Base-by-base conservation (phyloP, 176 grass and related monocot species). In the Aegilops tauschii region DNA sequence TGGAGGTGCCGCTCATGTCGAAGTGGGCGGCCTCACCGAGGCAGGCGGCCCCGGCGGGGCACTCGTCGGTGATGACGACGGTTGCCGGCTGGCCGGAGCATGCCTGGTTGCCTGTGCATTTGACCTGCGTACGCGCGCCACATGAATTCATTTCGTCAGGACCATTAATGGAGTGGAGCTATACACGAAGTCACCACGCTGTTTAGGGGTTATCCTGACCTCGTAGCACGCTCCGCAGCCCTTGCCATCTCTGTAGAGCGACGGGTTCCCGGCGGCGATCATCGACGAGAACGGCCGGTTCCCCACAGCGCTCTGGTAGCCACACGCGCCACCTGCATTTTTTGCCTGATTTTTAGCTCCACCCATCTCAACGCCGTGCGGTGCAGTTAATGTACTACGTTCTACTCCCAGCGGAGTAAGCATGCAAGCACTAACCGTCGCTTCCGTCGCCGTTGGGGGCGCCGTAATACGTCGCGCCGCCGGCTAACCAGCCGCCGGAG, bases 191-290 rank as follows among this genome's bases (percentile, higher is more conserved):
- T 21, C 9, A 36, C 21, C 14, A 50, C 73, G 9, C 61, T 30
- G 44, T 76, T 29, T 10, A 82, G 65, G 23, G 71, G 86, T 12
- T 35, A 20, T 78, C 7, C 69, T 81, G 47, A 98, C 96, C 93
- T 91, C 90, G 73, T 94, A 96, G 82, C 97, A 98, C 8, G 97
- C 90, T 49, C 97, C 97, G 28, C 97, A 98, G 3, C 97, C 93
- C 79, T 87, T 90, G 75, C 93, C 96, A 8, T 49, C 82, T 72
- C 90, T 93, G 88, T 84, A 98, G 72, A 98, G 35, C 23, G 92
- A 88, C 27, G 96, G 92, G 27, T 85, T 93, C 10, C 86, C 96
- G 20, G 93, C 81, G 49, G 96, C 17, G 73, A 94, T 88, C 88
- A 98, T 87, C 45, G 96, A 94, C 67, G 82, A 88, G 87, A 93